Percentiles rank a stretch among this genome's conserved stretches.
Evolutionary conservation across 352 stramenopile species (phyloP).

Genomic region (Globisporangium mamillatum): DNA sequence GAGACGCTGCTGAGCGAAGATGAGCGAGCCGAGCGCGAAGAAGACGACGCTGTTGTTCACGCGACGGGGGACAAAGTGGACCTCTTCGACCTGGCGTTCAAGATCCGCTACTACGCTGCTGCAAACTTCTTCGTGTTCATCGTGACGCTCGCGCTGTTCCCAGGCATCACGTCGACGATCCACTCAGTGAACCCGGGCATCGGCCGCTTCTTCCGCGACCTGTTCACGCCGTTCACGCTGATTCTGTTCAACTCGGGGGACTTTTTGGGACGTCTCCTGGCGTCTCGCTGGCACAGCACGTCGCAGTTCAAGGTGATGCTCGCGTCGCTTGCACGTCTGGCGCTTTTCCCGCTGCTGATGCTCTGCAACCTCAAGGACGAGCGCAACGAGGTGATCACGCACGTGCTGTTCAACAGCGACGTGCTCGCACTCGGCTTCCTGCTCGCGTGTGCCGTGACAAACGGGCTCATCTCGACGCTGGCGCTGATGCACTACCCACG

Average conservation of each 20-base stretch:
- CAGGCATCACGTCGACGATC: conserved; percentile 71
- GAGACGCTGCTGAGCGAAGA: conserved; percentile 36
- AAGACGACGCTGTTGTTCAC: conserved; percentile 5
- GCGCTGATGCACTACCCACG: conserved; percentile 79
- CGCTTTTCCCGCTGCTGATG: conserved; percentile 70
- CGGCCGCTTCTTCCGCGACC: conserved; percentile 48
- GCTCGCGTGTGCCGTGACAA: conserved; percentile 56
- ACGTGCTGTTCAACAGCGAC: conserved; percentile 76
- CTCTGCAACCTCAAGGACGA: conserved; percentile 80
- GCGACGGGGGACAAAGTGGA: conserved; percentile 30
- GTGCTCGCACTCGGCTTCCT: conserved; percentile 57
- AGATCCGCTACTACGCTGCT: conserved; percentile 56
- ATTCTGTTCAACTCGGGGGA: conserved; percentile 80
- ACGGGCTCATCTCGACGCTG: conserved; percentile 68
- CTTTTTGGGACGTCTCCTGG: conserved; percentile 58
- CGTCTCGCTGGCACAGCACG: conserved; percentile 32
- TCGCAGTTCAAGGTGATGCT: conserved; percentile 35
- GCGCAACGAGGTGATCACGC: conserved; percentile 54
- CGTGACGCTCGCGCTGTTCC: conserved; percentile 74
- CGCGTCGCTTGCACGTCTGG: conserved; percentile 35
- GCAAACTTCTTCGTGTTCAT: conserved; percentile 77
- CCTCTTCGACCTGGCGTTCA: conserved; percentile 49
- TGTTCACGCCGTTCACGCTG: conserved; percentile 77
- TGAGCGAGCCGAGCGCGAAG: conserved; percentile 10
- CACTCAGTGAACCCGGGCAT: conserved; percentile 44